phyloP scores from a whole-genome alignment of 768 basidiomycete genomes.

The Pulveroboletus sp. region DNA sequence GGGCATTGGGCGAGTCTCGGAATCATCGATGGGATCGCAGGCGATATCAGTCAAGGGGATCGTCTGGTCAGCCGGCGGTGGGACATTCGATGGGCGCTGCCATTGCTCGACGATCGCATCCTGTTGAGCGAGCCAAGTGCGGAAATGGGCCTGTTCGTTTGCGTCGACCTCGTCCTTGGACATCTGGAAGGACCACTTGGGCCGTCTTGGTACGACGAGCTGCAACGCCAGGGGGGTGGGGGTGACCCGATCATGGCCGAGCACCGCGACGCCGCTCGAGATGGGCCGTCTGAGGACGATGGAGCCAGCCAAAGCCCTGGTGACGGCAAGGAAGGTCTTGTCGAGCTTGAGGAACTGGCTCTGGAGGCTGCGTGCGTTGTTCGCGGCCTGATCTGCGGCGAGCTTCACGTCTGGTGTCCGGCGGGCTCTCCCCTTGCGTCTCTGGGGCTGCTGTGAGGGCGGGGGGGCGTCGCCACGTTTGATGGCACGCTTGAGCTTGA shows the following conservation, averaged over 20 bases:
- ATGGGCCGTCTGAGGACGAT: conserved; percentile 57
- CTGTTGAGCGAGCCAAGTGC: conserved; percentile 69
- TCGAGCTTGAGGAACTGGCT: conserved; percentile 67
- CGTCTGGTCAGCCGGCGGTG: conserved; percentile 3
- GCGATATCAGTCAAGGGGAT: not conserved
- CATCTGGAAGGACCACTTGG: conserved; percentile 86
- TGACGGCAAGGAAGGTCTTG: conserved; percentile 53
- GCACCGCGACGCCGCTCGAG: conserved; percentile 34
- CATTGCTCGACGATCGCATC: conserved; percentile 54
- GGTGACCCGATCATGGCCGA: conserved; percentile 17
- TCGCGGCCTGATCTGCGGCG: too few relatives aligned
- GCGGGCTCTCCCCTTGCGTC: conserved; percentile 6
- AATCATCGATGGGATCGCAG: conserved; percentile 6
- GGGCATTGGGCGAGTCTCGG: too few relatives aligned
- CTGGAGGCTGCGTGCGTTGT: conserved; percentile 51
- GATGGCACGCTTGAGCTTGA: conserved; percentile 74
- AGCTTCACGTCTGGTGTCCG: not conserved
- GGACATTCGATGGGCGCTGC: conserved; percentile 29
- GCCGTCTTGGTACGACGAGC: conserved; percentile 50
- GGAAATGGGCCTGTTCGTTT: conserved; percentile 84
- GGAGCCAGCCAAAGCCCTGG: conserved; percentile 51
- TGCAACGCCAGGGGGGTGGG: too few relatives aligned
- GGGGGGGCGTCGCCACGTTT: conserved; percentile 69
- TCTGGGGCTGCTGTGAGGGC: conserved; percentile 22
- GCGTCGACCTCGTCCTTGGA: conserved; percentile 83